phyloP scores from a whole-genome alignment of 768 basidiomycete genomes.

The Lentinula sp. region DNA sequence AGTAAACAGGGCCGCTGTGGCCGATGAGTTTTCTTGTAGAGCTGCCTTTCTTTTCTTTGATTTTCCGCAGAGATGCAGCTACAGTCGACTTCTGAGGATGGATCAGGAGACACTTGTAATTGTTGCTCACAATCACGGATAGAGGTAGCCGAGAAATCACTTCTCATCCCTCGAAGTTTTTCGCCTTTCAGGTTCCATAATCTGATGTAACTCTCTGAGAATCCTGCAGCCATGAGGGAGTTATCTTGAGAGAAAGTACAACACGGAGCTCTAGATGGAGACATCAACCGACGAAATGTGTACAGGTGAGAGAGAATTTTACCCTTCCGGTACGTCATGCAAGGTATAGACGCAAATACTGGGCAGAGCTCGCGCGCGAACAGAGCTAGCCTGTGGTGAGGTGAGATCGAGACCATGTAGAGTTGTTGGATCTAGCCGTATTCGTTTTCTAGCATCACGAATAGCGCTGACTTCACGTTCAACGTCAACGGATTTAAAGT shows the following conservation, averaged over 20 bases:
- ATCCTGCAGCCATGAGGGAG: constrained; percentile 90
- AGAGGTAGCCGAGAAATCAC: constrained; percentile 63
- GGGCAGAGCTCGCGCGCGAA: constrained; percentile 68
- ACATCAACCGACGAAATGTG: background rate
- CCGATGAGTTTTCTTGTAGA: constrained; percentile 94
- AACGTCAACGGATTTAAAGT: constrained; percentile 83
- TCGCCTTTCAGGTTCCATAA: constrained; percentile 95
- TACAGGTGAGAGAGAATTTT: constrained; percentile 19
- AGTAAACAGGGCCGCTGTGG: constrained; percentile 95
- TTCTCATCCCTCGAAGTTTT: constrained; percentile 69
- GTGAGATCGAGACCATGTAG: constrained; percentile 51
- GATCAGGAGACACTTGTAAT: background rate
- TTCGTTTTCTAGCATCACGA: constrained; percentile 86
- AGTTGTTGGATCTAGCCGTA: constrained; percentile 76
- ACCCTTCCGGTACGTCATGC: constrained; percentile 96
- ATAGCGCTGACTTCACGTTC: constrained; percentile 87
- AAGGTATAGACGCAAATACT: constrained; percentile 95
- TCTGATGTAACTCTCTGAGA: constrained; percentile 91
- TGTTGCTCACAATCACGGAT: constrained; percentile 64
- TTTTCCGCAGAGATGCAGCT: constrained; percentile 58
- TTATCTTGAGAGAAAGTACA: constrained; percentile 88
- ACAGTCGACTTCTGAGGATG: background rate
- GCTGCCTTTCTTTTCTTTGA: constrained; percentile 75
- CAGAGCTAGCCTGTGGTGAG: constrained; percentile 50
- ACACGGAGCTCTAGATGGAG: constrained; percentile 46